Conservation (phyloP, 768 basidiomycete genomes). For the Lactarius hengduanensis region DNA sequence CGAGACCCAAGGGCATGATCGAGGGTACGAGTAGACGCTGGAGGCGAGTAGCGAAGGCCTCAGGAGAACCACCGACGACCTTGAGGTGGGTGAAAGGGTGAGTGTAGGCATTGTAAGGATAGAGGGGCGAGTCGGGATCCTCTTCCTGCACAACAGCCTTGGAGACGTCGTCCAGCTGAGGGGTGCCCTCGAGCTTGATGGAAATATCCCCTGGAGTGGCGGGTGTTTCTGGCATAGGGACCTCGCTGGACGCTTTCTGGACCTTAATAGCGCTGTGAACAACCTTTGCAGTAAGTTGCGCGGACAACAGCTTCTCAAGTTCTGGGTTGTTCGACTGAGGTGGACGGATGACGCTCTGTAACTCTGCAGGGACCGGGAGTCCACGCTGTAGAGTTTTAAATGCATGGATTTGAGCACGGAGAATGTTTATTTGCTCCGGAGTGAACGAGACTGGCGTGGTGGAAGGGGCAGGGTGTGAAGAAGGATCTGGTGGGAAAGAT, state of each 20-base stretch:
- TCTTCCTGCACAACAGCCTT: conserved; percentile 78
- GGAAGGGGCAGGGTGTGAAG: conserved; percentile 52
- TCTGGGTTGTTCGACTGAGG: conserved; percentile 60
- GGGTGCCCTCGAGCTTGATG: conserved; percentile 56
- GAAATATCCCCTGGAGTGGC: conserved; percentile 30
- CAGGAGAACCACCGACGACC: conserved; percentile 55
- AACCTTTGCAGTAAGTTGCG: conserved; percentile 58
- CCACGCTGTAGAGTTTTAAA: conserved; percentile 71
- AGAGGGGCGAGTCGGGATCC: conserved; percentile 74
- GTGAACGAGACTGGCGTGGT: conserved; percentile 80
- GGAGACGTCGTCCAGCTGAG: conserved; percentile 58
- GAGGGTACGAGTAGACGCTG: conserved; percentile 85
- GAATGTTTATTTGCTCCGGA: conserved; percentile 65
- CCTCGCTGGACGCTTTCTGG: conserved; percentile 49
- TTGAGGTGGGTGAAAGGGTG: conserved; percentile 83
- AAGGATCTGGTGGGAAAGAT: conserved; percentile 47
- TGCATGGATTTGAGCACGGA: conserved; percentile 82
- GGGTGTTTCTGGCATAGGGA: conserved; percentile 20
- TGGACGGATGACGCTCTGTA: conserved; percentile 69
- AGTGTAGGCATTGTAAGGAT: conserved; percentile 88
- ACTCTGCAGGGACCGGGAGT: conserved; percentile 61
- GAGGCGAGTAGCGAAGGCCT: conserved; percentile 65
- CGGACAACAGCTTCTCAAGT: conserved; percentile 63
- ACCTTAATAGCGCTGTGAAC: conserved; percentile 76
- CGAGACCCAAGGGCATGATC: conserved; percentile 87